Evolutionary conservation across 495 filamentous ascomycete genomes (phyloP).

Genomic region (Tetracladium setigerum): DNA sequence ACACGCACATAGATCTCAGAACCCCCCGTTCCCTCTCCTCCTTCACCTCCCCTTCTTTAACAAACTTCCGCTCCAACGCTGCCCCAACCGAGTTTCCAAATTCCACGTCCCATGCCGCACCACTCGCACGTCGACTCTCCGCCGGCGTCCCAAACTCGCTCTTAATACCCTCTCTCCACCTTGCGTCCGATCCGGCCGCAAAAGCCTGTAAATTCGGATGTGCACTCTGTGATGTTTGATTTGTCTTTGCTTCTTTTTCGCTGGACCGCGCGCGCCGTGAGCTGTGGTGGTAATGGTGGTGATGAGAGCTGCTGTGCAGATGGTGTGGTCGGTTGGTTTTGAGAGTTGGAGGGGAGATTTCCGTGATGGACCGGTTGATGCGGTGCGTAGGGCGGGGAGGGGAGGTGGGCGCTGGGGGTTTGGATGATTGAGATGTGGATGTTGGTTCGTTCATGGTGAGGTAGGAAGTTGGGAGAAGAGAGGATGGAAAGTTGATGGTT

Average conservation of each 20-base stretch:
- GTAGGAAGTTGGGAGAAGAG: conserved; percentile 39
- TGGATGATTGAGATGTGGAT: conserved; percentile 12
- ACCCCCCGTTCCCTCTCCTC: conserved; percentile 34
- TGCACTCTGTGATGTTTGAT: conserved; percentile 19
- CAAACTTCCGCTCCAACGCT: conserved; percentile 11
- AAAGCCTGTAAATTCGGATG: conserved; percentile 18
- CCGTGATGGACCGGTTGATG: conserved; percentile 40
- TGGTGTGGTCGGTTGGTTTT: conserved; percentile 34
- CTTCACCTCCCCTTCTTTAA: conserved; percentile 26
- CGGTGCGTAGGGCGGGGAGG: conserved; percentile 38
- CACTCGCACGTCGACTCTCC: conserved; percentile 32
- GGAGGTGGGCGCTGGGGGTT: conserved; percentile 20
- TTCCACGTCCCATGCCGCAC: conserved; percentile 26
- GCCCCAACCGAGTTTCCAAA: conserved; percentile 8
- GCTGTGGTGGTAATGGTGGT: conserved; percentile 31
- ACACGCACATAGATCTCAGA: conserved; percentile 33
- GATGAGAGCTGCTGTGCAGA: conserved; percentile 31
- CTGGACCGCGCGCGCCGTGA: conserved; percentile 11
- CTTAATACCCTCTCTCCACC: conserved; percentile 10
- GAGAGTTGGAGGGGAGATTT: conserved; percentile 35
- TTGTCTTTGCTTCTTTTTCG: conserved; percentile 18
- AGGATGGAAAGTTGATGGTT: conserved; percentile 30
- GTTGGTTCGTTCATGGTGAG: conserved; percentile 42
- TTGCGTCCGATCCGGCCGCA: conserved; percentile 2
- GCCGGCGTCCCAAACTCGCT: conserved; percentile 35